phyloP scores from a whole-genome alignment of 2,329 filamentous ascomycete species.

The Epicoccum sorghinum region DNA sequence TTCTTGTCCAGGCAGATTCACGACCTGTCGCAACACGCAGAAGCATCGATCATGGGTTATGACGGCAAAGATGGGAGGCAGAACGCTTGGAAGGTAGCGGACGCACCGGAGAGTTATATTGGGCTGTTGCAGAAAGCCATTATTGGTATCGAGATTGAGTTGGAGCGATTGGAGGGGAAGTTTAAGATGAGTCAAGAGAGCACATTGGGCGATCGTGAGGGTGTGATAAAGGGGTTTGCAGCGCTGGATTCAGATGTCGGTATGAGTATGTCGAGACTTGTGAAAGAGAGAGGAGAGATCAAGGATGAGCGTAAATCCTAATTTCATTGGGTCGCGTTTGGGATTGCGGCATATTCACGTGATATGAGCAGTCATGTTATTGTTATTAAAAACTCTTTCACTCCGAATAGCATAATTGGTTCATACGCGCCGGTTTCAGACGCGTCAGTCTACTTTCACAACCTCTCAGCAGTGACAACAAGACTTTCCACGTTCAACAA shows the following conservation, averaged over 20 bases:
- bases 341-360: too few species aligned
- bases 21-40: conserved; percentile 59
- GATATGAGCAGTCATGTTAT: too few species aligned
- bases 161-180: conserved; percentile 32
- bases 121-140: conserved; percentile 42
- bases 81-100: conserved; percentile 61
- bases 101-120: conserved; percentile 64
- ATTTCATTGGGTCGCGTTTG: too few species aligned
- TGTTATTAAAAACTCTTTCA: too few species aligned
- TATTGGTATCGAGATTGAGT: conserved; percentile 34
- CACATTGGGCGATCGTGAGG: conserved; percentile 42
- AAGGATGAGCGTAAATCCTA: too few species aligned
- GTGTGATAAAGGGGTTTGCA: conserved; percentile 64
- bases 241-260: conserved; percentile 50
- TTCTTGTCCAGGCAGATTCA: conserved; percentile 61
- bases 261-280: conserved; percentile 32
- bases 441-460: too few species aligned
- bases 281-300: conserved; percentile 33
- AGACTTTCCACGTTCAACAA: too few species aligned
- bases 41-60: conserved; percentile 64
- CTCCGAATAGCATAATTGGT: too few species aligned
- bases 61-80: conserved; percentile 38
- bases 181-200: conserved; percentile 39
- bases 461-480: too few species aligned
- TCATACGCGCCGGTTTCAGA: too few species aligned